phyloP scores from a whole-genome alignment of 2,329 filamentous ascomycete genomes.

The Eutypa lata region DNA sequence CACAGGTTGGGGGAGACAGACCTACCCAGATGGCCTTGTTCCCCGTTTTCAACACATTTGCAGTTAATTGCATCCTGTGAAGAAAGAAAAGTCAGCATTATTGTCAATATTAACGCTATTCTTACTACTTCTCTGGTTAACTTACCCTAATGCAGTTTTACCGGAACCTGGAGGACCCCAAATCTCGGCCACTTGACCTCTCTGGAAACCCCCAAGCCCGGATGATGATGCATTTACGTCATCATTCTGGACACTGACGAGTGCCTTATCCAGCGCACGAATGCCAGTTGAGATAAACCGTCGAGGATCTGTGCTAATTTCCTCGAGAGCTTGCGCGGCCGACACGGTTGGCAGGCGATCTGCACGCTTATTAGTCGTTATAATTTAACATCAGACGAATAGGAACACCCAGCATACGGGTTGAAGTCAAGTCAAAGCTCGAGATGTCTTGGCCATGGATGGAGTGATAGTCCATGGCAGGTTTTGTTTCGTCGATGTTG shows the following conservation, averaged over 20 bases:
- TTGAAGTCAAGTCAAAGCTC: constrained; percentile 55
- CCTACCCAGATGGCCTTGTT: constrained; percentile 78
- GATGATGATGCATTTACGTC: constrained; percentile 6
- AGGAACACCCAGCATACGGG: constrained; percentile 41
- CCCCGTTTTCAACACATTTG: constrained; percentile 58
- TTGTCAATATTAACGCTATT: not conserved
- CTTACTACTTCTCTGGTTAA: constrained; percentile 6
- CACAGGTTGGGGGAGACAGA: constrained; percentile 22
- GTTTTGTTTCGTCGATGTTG: constrained; percentile 1
- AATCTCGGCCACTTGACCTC: constrained; percentile 79
- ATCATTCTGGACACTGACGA: constrained; percentile 31
- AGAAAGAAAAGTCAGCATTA: constrained; percentile 9
- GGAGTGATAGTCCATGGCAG: constrained; percentile 54
- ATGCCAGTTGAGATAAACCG: constrained; percentile 57
- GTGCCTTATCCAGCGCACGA: constrained; percentile 45
- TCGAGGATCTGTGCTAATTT: constrained; percentile 49
- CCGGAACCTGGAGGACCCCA: constrained; percentile 85
- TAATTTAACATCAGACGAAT: not conserved
- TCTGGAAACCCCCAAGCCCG: constrained; percentile 57
- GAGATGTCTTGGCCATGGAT: constrained; percentile 59
- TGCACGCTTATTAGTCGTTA: constrained; percentile 31
- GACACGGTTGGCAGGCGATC: constrained; percentile 76
- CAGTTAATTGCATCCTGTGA: constrained; percentile 67
- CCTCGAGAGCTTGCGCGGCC: constrained; percentile 67
- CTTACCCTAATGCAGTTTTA: constrained; percentile 80